A percentile compares a stretch with the other conserved stretches of the same genome.
Evolutionary conservation across 345 rosid species (phyloP).

Genomic region (Firmiana major): DNA sequence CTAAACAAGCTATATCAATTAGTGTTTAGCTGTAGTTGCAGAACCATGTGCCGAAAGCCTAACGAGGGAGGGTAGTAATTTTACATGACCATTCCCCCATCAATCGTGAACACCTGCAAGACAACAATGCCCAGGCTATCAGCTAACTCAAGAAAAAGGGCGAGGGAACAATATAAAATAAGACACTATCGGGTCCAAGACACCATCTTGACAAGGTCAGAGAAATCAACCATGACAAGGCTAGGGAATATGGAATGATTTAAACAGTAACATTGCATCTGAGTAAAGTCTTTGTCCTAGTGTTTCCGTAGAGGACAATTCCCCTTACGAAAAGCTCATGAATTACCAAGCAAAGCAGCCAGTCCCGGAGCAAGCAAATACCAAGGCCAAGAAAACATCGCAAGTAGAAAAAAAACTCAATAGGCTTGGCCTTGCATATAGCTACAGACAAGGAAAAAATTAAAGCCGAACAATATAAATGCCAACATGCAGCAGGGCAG

Average conservation of each 20-base stretch:
- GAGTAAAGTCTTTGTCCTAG: not conserved
- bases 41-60: not conserved
- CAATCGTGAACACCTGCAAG: slow-evolving; percentile 79
- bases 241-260: not conserved
- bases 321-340: not conserved
- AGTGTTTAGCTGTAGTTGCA: not conserved
- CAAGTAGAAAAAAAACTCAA: not conserved
- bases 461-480: not conserved
- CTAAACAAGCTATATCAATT: not conserved
- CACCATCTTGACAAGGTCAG: not conserved
- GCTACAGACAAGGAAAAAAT: not conserved
- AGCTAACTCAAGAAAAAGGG: not conserved
- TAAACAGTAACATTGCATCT: not conserved
- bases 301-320: not conserved
- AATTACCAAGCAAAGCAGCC: not conserved
- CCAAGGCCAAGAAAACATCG: not conserved
- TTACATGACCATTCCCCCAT: slow-evolving; percentile 96
- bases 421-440: not conserved
- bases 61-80: not conserved
- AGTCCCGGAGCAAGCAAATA: not conserved
- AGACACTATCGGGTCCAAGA: not conserved
- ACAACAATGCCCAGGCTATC: slow-evolving; percentile 2
- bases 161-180: not conserved
- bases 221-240: not conserved
- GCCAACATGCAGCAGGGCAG: not conserved